Conservation (phyloP, 1,284 basidiomycete genomes). For the Cerioporus squamosus region DNA sequence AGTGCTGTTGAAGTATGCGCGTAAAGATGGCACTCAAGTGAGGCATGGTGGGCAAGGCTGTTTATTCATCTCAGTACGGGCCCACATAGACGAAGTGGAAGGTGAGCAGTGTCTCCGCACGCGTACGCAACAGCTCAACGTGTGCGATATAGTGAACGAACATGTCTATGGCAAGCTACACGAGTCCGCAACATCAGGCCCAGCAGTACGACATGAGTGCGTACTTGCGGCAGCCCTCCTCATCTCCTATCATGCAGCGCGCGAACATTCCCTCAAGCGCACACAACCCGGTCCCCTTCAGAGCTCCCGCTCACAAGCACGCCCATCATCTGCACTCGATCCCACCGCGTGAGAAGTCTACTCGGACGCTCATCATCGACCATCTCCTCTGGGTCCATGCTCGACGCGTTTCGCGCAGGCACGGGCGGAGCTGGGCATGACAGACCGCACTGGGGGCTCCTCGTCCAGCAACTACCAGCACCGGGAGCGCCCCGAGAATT, state of each 20-base stretch:
- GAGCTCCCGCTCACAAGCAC: constrained; percentile 69
- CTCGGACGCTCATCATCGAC: constrained; percentile 80
- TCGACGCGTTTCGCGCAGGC: constrained; percentile 82
- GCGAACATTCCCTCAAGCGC: constrained; percentile 18
- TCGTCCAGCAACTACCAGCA: constrained; percentile 58
- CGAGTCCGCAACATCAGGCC: constrained; percentile 16
- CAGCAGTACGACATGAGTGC: constrained; percentile 23
- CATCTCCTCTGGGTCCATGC: constrained; percentile 84
- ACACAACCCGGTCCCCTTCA: constrained; percentile 41
- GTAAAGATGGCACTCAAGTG: too few species aligned
- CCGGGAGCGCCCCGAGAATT: constrained; percentile 71
- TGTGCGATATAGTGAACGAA: too few species aligned
- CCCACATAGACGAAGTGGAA: too few species aligned
- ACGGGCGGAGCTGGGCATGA: constrained; percentile 79
- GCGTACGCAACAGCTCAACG: too few species aligned
- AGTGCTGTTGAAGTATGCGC: too few species aligned
- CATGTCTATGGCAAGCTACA: constrained; percentile 19
- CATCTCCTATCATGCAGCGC: constrained; percentile 34
- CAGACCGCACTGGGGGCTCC: constrained; percentile 72
- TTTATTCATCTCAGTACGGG: too few species aligned
- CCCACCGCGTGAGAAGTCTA: constrained; percentile 79
- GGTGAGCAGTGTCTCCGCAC: too few species aligned
- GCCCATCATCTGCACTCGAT: constrained; percentile 78
- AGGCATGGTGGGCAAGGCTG: too few species aligned
- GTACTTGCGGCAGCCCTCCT: constrained; percentile 33